phyloP scores from a whole-genome alignment of 352 stramenopile genomes.

The Pythium coloratum region DNA sequence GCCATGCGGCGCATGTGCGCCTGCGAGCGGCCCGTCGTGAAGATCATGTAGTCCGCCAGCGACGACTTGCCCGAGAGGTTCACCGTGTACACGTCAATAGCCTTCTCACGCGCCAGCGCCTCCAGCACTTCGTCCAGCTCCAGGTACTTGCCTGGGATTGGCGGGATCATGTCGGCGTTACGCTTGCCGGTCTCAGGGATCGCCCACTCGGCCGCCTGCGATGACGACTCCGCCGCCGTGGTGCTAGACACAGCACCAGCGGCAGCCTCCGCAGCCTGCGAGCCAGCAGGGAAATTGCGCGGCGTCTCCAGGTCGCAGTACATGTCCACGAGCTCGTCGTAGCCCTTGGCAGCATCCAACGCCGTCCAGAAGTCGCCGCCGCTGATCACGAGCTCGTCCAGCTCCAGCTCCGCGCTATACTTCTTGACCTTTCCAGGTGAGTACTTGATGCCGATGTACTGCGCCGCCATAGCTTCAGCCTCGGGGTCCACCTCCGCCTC shows the following conservation, averaged over 20 bases:
- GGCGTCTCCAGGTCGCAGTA: slow-evolving; percentile 77
- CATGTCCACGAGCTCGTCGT: slow-evolving; percentile 80
- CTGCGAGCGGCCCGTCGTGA: slow-evolving; percentile 80
- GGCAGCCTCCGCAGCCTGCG: slow-evolving; percentile 33
- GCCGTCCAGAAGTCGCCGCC: slow-evolving; percentile 84
- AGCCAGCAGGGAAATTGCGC: slow-evolving; percentile 63
- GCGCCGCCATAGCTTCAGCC: slow-evolving; percentile 31
- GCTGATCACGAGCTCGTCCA: slow-evolving; percentile 70
- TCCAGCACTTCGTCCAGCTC: slow-evolving; percentile 67
- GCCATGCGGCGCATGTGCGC: slow-evolving; percentile 88
- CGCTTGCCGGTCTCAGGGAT: slow-evolving; percentile 66
- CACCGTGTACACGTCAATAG: slow-evolving; percentile 76
- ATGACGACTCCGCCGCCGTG: slow-evolving; percentile 6
- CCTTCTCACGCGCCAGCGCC: slow-evolving; percentile 72
- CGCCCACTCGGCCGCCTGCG: slow-evolving; percentile 48
- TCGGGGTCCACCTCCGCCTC: slow-evolving; percentile 33
- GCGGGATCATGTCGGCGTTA: slow-evolving; percentile 74
- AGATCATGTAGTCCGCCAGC: slow-evolving; percentile 89
- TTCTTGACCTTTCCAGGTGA: slow-evolving; percentile 78
- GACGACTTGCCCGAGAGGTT: slow-evolving; percentile 76
- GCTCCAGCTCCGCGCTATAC: slow-evolving; percentile 71
- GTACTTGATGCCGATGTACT: slow-evolving; percentile 74
- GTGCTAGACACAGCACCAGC: slow-evolving; percentile 17
- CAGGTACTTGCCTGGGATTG: slow-evolving; percentile 61
- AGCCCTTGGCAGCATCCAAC: slow-evolving; percentile 75